These are phyloP conservation scores for Pharus latifolius DNA, from an alignment of 176 grass and related monocot genomes.

Conservation along the genomic window DNA sequence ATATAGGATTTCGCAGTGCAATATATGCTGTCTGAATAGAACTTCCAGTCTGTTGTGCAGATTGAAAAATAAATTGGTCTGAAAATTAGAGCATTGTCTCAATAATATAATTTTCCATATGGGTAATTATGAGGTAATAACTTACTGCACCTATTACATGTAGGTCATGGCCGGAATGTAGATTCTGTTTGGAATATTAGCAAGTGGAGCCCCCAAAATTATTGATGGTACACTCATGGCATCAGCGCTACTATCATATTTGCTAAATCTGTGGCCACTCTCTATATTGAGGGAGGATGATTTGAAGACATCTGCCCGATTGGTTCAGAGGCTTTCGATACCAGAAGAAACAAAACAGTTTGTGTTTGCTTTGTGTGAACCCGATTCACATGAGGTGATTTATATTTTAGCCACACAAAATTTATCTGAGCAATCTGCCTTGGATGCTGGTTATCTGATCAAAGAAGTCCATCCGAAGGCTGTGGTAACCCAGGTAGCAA, in stretches of 20 bases:
- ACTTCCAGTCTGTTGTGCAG: no score
- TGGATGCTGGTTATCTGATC: conserved; percentile 62
- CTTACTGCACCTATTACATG: no score
- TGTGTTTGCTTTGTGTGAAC: conserved; percentile 67
- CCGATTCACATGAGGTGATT: conserved; percentile 45
- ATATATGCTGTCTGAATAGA: no score
- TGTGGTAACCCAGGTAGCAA: conserved; percentile 69
- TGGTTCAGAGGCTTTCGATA: conserved; percentile 48
- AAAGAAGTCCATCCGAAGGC: conserved; percentile 62
- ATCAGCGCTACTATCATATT: conserved; percentile 36
- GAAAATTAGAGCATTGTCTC: no score
- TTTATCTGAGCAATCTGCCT: conserved; percentile 68
- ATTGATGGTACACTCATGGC: conserved; percentile 54
- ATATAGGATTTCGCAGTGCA: no score
- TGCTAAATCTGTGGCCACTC: conserved; percentile 63
- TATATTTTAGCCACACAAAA: conserved; percentile 84
- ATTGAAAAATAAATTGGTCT: no score
- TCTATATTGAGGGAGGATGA: conserved; percentile 65
- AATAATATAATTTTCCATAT: no score
- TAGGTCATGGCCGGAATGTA: no score
- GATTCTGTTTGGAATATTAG: no score
- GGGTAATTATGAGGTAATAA: no score
- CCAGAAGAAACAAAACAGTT: conserved; percentile 90
- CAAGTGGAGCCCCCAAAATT: not conserved
- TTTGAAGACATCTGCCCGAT: conserved; percentile 48